phyloP scores from a whole-genome alignment of 1,139 yeast species.

The Zygosaccharomyces sapae region DNA sequence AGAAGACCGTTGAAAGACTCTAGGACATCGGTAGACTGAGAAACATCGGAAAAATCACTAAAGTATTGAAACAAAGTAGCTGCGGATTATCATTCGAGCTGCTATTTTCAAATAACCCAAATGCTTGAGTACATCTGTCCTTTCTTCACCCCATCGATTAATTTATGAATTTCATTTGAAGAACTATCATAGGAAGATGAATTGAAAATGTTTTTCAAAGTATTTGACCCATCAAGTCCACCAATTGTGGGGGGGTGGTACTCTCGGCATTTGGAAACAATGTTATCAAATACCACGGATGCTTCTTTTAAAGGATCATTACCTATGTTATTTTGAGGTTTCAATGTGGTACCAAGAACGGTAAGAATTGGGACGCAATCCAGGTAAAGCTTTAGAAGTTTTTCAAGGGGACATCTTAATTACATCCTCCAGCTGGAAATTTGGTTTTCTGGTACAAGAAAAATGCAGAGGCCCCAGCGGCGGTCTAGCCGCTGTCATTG shows the following conservation, averaged over 20 bases:
- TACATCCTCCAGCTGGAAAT: too few species aligned
- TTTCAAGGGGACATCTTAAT: background rate
- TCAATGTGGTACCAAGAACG: conserved; percentile 29
- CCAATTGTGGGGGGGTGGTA: conserved; percentile 23
- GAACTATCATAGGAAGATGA: conserved; percentile 21
- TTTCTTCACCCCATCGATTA: conserved; percentile 28
- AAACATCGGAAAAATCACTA: conserved; percentile 28
- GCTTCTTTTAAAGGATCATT: conserved; percentile 21
- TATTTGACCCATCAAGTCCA: conserved; percentile 28
- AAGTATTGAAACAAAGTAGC: conserved; percentile 25
- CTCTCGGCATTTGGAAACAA: conserved; percentile 27
- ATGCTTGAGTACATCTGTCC: conserved; percentile 24
- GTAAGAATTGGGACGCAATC: conserved; percentile 28
- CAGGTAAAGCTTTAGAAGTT: conserved; percentile 30
- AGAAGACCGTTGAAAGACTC: conserved; percentile 22
- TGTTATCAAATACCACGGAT: conserved; percentile 28
- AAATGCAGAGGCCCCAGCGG: background rate
- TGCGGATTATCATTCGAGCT: conserved; percentile 16
- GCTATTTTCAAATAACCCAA: conserved; percentile 22
- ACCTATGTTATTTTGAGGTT: conserved; percentile 8
- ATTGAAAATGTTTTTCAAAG: conserved; percentile 27
- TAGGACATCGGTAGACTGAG: conserved; percentile 29
- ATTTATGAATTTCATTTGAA: conserved; percentile 23
- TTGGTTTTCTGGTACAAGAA: background rate
- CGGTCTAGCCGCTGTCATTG: background rate